These are phyloP conservation scores for Ocimum tenuiflorum DNA, from an alignment of 257 asterid species.

Conservation along the genomic window DNA sequence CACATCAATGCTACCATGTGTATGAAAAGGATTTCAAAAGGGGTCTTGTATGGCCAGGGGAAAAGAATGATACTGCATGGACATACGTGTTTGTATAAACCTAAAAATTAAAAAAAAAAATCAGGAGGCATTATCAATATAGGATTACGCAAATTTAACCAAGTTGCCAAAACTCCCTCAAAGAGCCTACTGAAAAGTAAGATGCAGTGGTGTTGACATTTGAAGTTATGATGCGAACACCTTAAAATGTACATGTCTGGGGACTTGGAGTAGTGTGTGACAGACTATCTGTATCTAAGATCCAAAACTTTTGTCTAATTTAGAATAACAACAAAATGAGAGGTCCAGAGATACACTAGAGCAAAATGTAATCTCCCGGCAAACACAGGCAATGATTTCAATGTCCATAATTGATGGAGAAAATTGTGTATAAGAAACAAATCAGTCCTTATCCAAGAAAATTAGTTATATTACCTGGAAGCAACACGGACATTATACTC, in stretches of 20 bases:
- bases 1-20: neutral
- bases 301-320: neutral
- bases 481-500: slow-evolving; percentile 83
- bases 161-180: no score
- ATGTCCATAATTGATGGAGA: neutral
- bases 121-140: neutral
- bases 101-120: no score
- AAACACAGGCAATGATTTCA: neutral
- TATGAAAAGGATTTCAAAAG: neutral
- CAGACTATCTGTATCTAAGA: neutral
- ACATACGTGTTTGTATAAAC: no score
- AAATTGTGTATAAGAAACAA: neutral
- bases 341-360: neutral
- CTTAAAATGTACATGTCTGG: neutral
- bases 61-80: no score
- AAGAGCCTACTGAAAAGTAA: neutral
- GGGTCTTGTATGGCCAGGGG: neutral
- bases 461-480: slow-evolving; percentile 44
- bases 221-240: neutral
- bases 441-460: neutral
- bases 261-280: neutral
- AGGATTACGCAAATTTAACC: neutral
- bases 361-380: neutral
- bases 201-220: neutral
- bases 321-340: neutral